These are phyloP conservation scores for Fonsecaea multimorphosa DNA, from an alignment of 2,329 filamentous ascomycete species.

Conservation along the genomic window DNA sequence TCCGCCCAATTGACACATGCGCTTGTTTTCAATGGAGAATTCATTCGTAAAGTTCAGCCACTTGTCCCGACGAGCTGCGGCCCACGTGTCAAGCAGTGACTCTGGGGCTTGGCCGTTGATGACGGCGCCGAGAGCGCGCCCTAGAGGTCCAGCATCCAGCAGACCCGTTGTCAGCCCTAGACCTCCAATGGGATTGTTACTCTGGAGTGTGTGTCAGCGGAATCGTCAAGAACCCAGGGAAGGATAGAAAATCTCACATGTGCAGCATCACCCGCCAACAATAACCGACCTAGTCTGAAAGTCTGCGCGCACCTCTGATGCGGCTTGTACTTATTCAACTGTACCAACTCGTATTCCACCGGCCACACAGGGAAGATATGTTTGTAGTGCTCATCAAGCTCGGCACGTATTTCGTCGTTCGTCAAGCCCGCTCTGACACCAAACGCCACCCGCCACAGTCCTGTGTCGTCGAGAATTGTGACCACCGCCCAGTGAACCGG, in stretches of 20 bases:
- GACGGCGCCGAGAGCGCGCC: constrained; percentile 28
- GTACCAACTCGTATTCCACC: constrained; percentile 37
- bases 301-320: constrained; percentile 35
- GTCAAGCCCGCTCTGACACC: constrained; percentile 45
- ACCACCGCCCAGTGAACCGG: constrained; percentile 44
- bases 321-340: constrained; percentile 35
- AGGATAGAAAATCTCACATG: constrained; percentile 21
- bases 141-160: constrained; percentile 31
- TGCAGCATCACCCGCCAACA: constrained; percentile 36
- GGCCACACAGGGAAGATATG: constrained; percentile 38
- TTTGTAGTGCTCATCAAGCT: constrained; percentile 30
- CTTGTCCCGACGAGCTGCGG: constrained; percentile 27
- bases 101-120: constrained; percentile 30
- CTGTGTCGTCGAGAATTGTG: constrained; percentile 41
- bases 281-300: constrained; percentile 32
- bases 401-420: constrained; percentile 41
- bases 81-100: constrained; percentile 30
- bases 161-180: constrained; percentile 37
- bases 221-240: background rate
- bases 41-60: constrained; percentile 34
- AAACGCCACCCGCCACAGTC: constrained; percentile 52
- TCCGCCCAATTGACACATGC: constrained; percentile 28
- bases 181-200: constrained; percentile 37
- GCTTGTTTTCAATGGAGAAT: constrained; percentile 32
- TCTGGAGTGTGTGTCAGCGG: constrained; percentile 14